Conservation (phyloP, 495 filamentous ascomycete species). For the Neurospora terricola region DNA sequence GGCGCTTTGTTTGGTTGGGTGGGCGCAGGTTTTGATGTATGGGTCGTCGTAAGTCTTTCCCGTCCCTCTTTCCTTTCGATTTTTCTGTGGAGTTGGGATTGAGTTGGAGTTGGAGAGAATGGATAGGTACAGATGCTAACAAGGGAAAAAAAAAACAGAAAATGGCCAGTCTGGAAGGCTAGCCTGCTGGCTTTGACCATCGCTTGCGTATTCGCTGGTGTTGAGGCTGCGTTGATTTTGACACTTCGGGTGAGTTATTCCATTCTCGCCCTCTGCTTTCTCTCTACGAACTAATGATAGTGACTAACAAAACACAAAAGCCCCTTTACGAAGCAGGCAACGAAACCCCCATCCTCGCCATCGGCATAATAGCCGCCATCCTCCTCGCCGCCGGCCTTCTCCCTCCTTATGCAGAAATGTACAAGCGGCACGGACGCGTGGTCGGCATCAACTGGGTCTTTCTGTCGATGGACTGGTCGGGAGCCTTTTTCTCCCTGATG, state of each 20-base stretch:
- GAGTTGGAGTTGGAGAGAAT: too few species aligned
- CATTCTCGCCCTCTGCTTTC: too few species aligned
- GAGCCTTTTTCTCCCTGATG: constrained; percentile 67
- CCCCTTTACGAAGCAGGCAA: constrained; percentile 42
- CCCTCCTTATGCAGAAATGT: constrained; percentile 63
- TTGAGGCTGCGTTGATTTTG: constrained; percentile 53
- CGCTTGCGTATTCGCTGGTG: constrained; percentile 41
- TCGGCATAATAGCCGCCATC: constrained; percentile 58
- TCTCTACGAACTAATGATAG: too few species aligned
- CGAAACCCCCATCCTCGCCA: constrained; percentile 43
- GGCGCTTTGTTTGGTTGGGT: constrained; percentile 52
- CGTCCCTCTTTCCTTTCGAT: background rate
- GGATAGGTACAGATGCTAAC: too few species aligned
- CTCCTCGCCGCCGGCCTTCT: constrained; percentile 62
- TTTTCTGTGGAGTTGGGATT: too few species aligned
- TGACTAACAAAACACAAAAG: constrained; percentile 10
- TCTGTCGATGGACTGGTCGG: constrained; percentile 57
- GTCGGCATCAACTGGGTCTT: constrained; percentile 63
- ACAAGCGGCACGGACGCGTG: constrained; percentile 59
- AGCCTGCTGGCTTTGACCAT: constrained; percentile 28
- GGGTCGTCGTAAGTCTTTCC: constrained; percentile 48
- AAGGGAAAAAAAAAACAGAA: too few species aligned
- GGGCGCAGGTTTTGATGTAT: constrained; percentile 58
- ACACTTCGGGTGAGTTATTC: constrained; percentile 42
- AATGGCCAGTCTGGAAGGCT: constrained; percentile 44